phyloP scores from a whole-genome alignment of 192 early-diverging fungal genomes.

The Dissophora ornata region DNA sequence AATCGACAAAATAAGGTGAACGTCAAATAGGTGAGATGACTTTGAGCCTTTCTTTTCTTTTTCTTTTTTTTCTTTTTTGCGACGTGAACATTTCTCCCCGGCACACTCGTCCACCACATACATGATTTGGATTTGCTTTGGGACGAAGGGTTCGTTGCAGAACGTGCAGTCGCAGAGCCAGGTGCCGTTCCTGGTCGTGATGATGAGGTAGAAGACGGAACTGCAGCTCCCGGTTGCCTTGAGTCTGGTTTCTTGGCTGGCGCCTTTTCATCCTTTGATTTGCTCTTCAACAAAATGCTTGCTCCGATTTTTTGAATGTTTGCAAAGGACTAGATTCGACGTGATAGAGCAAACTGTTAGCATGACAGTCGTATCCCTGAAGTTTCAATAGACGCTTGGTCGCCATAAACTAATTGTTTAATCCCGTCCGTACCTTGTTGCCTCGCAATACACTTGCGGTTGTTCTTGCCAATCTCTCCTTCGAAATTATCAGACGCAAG shows the following conservation, averaged over 20 bases:
- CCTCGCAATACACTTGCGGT: slow-evolving; percentile 57
- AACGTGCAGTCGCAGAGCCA: slow-evolving; percentile 12
- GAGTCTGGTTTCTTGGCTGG: slow-evolving; percentile 30
- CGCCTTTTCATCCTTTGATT: slow-evolving; percentile 48
- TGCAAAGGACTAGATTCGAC: slow-evolving; percentile 33
- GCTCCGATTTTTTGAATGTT: slow-evolving; percentile 52
- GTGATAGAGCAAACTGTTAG: not conserved
- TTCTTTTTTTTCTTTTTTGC: too few relatives aligned
- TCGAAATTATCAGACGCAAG: slow-evolving; percentile 50
- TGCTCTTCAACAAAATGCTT: slow-evolving; percentile 44
- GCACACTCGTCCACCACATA: slow-evolving; percentile 6
- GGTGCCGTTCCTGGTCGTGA: slow-evolving; percentile 18
- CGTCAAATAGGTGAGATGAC: too few relatives aligned
- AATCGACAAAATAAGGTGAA: too few relatives aligned
- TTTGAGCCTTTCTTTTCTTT: too few relatives aligned
- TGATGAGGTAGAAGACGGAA: slow-evolving; percentile 8
- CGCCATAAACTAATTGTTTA: too few relatives aligned
- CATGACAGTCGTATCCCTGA: too few relatives aligned
- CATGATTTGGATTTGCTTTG: slow-evolving; percentile 37
- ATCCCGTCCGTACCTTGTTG: slow-evolving; percentile 44
- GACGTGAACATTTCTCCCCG: too few relatives aligned
- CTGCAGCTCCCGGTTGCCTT: slow-evolving; percentile 22
- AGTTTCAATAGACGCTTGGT: too few relatives aligned
- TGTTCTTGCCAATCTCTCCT: slow-evolving; percentile 57
- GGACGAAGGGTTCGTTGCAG: slow-evolving; percentile 49